phyloP scores from a whole-genome alignment of 2,329 filamentous ascomycete genomes.

The Helicocarpus griseus region DNA sequence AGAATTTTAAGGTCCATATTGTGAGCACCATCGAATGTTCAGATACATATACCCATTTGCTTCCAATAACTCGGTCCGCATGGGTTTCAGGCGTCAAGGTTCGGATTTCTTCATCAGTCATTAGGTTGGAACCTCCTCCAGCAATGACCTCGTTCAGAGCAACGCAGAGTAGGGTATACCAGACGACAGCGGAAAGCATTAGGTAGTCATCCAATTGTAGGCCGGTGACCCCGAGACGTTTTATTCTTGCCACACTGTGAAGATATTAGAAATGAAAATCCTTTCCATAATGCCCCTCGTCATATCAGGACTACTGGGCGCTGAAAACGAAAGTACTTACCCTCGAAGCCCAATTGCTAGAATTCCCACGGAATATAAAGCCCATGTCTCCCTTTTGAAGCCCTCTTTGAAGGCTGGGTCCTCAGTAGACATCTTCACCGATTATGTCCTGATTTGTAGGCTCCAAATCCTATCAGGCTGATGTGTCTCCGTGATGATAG shows the following conservation, averaged over 20 bases:
- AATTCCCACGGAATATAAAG: conserved; percentile 31
- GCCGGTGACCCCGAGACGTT: conserved; percentile 37
- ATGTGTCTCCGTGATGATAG: neutral
- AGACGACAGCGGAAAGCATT: conserved; percentile 45
- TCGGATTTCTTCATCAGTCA: conserved; percentile 39
- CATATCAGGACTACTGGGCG: conserved; percentile 24
- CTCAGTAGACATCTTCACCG: neutral
- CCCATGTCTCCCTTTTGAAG: conserved; percentile 26
- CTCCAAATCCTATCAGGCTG: neutral
- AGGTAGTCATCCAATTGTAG: conserved; percentile 48
- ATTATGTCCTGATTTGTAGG: neutral
- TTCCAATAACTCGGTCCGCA: conserved; percentile 39
- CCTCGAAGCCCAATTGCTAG: conserved; percentile 27
- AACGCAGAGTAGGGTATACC: conserved; percentile 48
- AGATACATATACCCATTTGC: conserved; percentile 53
- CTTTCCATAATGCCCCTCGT: conserved; percentile 17
- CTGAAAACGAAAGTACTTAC: conserved; percentile 29
- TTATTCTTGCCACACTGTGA: conserved; percentile 28
- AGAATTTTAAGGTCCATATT: conserved; percentile 44
- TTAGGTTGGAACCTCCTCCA: conserved; percentile 50
- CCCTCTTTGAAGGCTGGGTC: conserved; percentile 14
- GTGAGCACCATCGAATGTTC: conserved; percentile 53
- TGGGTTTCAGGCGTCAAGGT: conserved; percentile 39
- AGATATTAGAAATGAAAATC: neutral
- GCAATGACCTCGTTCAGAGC: conserved; percentile 46